phyloP scores from a whole-genome alignment of 2,329 filamentous ascomycete genomes.

The Ophiocordyceps camponoti-leonardi region DNA sequence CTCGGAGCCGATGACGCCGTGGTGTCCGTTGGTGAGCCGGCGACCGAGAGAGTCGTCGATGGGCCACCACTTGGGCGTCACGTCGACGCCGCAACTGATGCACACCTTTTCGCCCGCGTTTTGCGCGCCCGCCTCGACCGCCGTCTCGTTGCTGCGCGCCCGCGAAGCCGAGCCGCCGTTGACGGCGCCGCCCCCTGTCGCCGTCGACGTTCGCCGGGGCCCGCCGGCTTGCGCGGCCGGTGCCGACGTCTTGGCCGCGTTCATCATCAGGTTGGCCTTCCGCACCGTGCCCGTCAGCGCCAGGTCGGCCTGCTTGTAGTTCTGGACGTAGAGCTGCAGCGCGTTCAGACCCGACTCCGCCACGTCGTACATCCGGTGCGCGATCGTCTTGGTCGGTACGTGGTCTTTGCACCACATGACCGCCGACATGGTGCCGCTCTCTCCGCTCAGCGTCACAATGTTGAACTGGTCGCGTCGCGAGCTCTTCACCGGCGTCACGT shows the following conservation, averaged over 20 bases:
- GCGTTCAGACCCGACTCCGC: slow-evolving; percentile 59
- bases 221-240: slow-evolving; percentile 14
- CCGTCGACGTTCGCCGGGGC: slow-evolving; percentile 39
- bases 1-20: slow-evolving; percentile 33
- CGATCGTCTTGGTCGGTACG: slow-evolving; percentile 47
- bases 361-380: slow-evolving; percentile 66
- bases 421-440: slow-evolving; percentile 70
- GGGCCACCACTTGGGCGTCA: slow-evolving; percentile 59
- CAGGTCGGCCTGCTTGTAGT: slow-evolving; percentile 88
- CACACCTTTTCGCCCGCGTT: slow-evolving; percentile 37
- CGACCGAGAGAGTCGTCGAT: slow-evolving; percentile 34
- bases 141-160: slow-evolving; percentile 9
- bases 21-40: slow-evolving; percentile 32
- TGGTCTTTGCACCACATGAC: slow-evolving; percentile 89
- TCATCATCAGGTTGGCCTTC: slow-evolving; percentile 66
- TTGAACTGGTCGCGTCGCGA: slow-evolving; percentile 67
- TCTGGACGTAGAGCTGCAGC: slow-evolving; percentile 71
- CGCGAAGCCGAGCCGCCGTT: slow-evolving; percentile 6
- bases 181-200: slow-evolving; percentile 5
- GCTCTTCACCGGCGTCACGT: slow-evolving; percentile 76
- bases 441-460: slow-evolving; percentile 64
- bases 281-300: slow-evolving; percentile 81
- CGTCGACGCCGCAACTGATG: slow-evolving; percentile 48
- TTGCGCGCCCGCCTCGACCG: slow-evolving; percentile 9
- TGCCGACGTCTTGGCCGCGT: slow-evolving; percentile 37